These are phyloP conservation scores for Nakaseomyces sp. DNA, from an alignment of 1,139 yeast genomes.

Conservation along the genomic window DNA sequence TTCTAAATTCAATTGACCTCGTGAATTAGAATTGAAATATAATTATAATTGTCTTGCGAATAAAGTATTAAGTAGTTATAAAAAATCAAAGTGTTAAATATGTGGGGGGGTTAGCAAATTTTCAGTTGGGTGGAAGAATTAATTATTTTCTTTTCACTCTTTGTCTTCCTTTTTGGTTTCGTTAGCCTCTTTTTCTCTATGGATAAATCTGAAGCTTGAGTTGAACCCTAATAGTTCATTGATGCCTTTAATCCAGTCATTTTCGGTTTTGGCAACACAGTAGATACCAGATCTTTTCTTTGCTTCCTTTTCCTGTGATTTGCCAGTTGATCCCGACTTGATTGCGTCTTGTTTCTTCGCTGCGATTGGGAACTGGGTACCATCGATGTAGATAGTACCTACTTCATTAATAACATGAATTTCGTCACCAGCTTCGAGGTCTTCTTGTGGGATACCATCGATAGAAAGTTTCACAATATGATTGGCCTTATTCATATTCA, in stretches of 20 bases:
- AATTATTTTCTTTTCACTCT: background rate
- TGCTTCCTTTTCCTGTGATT: conserved; percentile 14
- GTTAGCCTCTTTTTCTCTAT: conserved; percentile 4
- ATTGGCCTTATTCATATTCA: conserved; percentile 30
- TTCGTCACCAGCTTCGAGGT: conserved; percentile 66
- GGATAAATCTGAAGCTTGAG: conserved; percentile 51
- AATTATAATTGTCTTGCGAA: background rate
- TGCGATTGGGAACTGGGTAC: conserved; percentile 34
- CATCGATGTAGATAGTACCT: conserved; percentile 45
- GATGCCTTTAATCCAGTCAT: conserved; percentile 87
- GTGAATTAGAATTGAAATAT: too few species aligned
- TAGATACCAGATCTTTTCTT: conserved; percentile 55
- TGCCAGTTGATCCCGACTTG: conserved; percentile 12
- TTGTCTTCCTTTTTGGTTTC: background rate
- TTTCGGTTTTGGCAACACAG: conserved; percentile 74
- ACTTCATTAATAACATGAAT: conserved; percentile 59
- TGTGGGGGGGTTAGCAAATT: background rate
- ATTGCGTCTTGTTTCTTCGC: conserved; percentile 15
- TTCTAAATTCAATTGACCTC: background rate
- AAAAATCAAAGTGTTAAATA: too few species aligned
- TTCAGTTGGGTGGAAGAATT: background rate
- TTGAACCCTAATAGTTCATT: conserved; percentile 85
- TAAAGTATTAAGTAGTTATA: too few species aligned
- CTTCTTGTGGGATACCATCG: conserved; percentile 73
- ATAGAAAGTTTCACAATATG: conserved; percentile 51